Evolutionary conservation across 2,329 filamentous ascomycete species (phyloP), one percentile per base, ranked within the genome.

Genomic region (Teratosphaeria viscida): DNA sequence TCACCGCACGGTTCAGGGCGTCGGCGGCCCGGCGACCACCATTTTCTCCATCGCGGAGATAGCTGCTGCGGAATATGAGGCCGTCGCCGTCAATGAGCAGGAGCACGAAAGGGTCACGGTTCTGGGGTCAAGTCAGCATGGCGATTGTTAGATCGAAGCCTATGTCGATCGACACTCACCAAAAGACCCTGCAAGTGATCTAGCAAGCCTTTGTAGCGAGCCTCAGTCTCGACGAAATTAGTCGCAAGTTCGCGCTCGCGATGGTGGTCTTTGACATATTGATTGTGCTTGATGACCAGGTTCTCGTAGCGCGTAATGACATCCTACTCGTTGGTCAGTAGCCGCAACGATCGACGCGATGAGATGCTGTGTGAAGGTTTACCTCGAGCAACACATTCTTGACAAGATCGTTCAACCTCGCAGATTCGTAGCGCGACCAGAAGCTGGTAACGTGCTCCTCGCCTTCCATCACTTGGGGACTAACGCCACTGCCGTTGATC

Each of bases 51-150:
- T 65, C 65, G 26, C 60, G 60, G 12, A 73, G 60, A n/a, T 71
- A 63, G 27, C 59, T 57, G 34, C 63, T 62, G 54, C 65, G 65
- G 61, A 72, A 72, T 54, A 80, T 68, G 64, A 85, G 84, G 56
- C 80, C 81, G 68, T 86, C 82, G 23, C 83, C 84, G 61, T 87
- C 84, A 23, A 87, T 74, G 1, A 87, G 72, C 16, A 86, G 79
- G 2, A 86, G 73, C 3, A 82, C 80, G 64, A 85, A 86, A 0
- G 82, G 78, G 61, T 82, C 81, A 32, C 78, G 77, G 27, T 81
- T 72, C 71, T 76, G 63, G 12, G 34, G 16, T 54, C n/a, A 19
- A 11, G n/a, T 49, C n/a, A 49, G 43, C 19, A 2, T n/a, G 16
- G 19, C 19, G 2, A 23, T 16, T 49, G 43, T 11, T 5, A 10